Conservation (phyloP, 176 grass and related monocot species). For the Bromus sterilis region DNA sequence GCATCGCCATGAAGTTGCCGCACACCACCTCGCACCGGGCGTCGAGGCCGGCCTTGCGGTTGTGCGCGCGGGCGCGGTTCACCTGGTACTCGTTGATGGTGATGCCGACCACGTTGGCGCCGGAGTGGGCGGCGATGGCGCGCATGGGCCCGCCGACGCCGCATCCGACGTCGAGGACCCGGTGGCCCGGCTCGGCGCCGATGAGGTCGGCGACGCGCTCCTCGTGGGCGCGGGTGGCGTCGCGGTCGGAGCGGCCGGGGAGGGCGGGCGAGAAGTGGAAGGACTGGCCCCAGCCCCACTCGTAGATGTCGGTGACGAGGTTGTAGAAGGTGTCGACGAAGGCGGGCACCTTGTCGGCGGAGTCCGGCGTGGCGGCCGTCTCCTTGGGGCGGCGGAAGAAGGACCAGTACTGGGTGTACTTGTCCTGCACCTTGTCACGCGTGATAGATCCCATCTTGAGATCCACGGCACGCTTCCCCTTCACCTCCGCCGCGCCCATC, state of each 20-base stretch:
- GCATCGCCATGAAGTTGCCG: conserved; percentile 97
- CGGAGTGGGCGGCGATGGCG: conserved; percentile 76
- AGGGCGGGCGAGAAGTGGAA: conserved; percentile 97
- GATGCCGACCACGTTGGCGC: conserved; percentile 80
- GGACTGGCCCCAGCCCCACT: conserved; percentile 98
- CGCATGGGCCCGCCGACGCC: conserved; percentile 97
- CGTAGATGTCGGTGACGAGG: conserved; percentile 98
- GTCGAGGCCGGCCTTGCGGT: conserved; percentile 81
- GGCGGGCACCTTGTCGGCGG: conserved; percentile 69
- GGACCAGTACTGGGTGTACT: conserved; percentile 99
- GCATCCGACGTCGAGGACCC: conserved; percentile 79
- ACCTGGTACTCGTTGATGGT: conserved; percentile 99
- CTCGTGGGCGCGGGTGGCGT: conserved; percentile 87
- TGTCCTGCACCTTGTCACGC: conserved; percentile 76
- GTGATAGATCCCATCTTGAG: conserved; percentile 96
- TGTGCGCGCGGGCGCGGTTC: conserved; percentile 74
- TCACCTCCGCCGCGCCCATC: conserved; percentile 96
- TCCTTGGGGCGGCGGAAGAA: conserved; percentile 93
- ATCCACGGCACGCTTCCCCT: conserved; percentile 95
- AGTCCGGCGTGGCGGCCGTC: conserved; percentile 46
- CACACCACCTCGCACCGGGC: conserved; percentile 78
- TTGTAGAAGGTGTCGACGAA: conserved; percentile 99
- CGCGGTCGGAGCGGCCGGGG: conserved; percentile 57
- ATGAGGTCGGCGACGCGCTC: conserved; percentile 79
- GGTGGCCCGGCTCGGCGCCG: conserved; percentile 34